phyloP scores from a whole-genome alignment of 2,329 filamentous ascomycete genomes.

The Pseudofabraea citricarpa region DNA sequence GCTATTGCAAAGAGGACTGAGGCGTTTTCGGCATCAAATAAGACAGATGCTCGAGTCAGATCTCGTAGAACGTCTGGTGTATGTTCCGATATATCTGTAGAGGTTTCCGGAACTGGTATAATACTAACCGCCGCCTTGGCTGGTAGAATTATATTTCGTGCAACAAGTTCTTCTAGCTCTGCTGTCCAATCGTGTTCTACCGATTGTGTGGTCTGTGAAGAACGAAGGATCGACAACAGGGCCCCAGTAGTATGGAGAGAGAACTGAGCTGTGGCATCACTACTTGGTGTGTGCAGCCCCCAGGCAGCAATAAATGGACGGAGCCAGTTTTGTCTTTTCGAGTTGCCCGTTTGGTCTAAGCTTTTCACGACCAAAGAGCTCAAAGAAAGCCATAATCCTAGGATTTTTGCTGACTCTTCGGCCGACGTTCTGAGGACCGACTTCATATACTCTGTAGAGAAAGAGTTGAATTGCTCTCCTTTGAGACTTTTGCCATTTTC shows the following conservation, averaged over 20 bases:
- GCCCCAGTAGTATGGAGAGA: slow-evolving; percentile 27
- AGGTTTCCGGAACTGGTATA: slow-evolving; percentile 6
- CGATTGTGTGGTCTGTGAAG: slow-evolving; percentile 3
- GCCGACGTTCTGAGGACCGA: slow-evolving; percentile 22
- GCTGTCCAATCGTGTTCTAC: slow-evolving; percentile 10
- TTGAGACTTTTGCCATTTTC: neutral
- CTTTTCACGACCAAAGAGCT: slow-evolving; percentile 10
- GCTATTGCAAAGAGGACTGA: slow-evolving; percentile 41
- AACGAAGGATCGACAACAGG: slow-evolving; percentile 23
- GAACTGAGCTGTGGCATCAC: slow-evolving; percentile 19
- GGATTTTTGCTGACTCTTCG: slow-evolving; percentile 23
- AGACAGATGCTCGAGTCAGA: slow-evolving; percentile 19
- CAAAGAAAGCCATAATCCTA: slow-evolving; percentile 27
- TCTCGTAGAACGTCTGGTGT: slow-evolving; percentile 12
- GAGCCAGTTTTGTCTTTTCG: slow-evolving; percentile 14
- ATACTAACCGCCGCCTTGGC: slow-evolving; percentile 17
- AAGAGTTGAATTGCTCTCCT: slow-evolving; percentile 10
- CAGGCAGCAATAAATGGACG: slow-evolving; percentile 26
- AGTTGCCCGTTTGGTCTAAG: neutral
- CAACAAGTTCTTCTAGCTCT: slow-evolving; percentile 26
- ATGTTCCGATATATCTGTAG: neutral
- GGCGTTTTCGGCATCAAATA: slow-evolving; percentile 30
- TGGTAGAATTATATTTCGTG: slow-evolving; percentile 30
- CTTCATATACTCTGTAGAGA: slow-evolving; percentile 27
- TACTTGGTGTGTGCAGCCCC: slow-evolving; percentile 16